Base-by-base conservation (phyloP, 2,329 filamentous ascomycete genomes). In the Fusarium sp. region DNA sequence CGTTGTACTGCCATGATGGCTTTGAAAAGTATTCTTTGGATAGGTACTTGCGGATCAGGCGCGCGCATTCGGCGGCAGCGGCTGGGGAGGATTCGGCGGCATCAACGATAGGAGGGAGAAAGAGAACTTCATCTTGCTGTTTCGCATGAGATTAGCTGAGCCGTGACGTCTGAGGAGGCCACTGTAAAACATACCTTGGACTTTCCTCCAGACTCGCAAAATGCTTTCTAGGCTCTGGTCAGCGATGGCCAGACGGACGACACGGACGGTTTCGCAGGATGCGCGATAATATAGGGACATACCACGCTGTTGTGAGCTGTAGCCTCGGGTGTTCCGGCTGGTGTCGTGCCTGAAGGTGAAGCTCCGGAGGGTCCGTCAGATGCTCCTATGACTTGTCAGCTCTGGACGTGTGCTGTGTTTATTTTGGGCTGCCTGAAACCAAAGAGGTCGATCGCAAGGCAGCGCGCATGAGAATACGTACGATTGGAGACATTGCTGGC, bases 21-120 rank as follows among this genome's bases (percentile, higher is more conserved):
- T 85, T 86, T 33, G 83, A 80, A 77, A 83, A 90, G 83, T 94
- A 91, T 51, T 95, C 93, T 75, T 91, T 92, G 77, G 90, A 88
- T 68, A 99, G 86, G 81, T 92, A 96, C 82, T 94, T 95, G 80
- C 94, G 93, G 80, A 98, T 94, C 74, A 93, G 87, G 74, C 90
- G 86, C 56, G 95, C 94, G 77, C 94, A 94, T 78, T 95, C 93
- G 73, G 92, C 90, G 31, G 96, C 95, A 11, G 96, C 96, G 52
- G 87, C 86, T 14, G 96, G 96, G 52, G 94, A 97, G 35, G 95
- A 98, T 82, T 98, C 96, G 85, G 95, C 95, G 59, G 93, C 90
- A 80, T 98, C 96, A 85, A 99, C 96, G 75, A 99, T 98, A 67
- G 92, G 90, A 14, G 96, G 96, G 41, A 98, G 92, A 80, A 95